Base-by-base conservation (phyloP, 768 basidiomycete species). In the Mrakia gelida region DNA sequence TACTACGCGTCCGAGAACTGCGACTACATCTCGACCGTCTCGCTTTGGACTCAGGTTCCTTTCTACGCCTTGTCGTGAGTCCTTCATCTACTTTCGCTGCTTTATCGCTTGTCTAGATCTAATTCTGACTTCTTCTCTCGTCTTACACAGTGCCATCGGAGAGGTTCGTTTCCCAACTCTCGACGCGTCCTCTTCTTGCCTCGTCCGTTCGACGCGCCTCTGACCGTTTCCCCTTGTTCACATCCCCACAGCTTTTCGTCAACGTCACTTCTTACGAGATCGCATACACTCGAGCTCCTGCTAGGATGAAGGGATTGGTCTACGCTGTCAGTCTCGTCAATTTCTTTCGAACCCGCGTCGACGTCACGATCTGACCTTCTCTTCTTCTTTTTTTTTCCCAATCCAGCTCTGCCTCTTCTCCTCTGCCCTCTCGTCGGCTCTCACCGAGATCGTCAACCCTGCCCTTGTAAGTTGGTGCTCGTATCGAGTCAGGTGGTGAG, bases 241-340 rank as follows among this genome's bases (percentile, higher is more conserved):
- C 45, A 8, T 38, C 8, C 38, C 38, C 18, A 3, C 16, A 84
- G 74, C 32, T 84, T 8, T 83, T 85, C 71, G 81, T 83, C 78
- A 82, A 82, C 78, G 81, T 84, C 68, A 84, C 83, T 9, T 80
- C 80, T 0, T 84, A 84, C 79, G 83, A 85, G 77, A 68, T 84
- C 13, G 83, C 84, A 41, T 84, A 84, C 78, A 84, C 83, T 81
- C 67, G 67, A 45, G 67, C 67, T 21, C 41, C 67, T 23, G 67
- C 67, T 18, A 38, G 67, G 34, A 70, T 70, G 67, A 70, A 70
- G 67, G 41, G 67, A 21, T 38, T 70, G 34, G 67, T 70, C n/a
- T 70, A 70, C 67, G 67, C 67, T 41, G 49, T 34, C 80, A 28
- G 73, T 80, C 8, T 8, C 38, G 38, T 38, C 38, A 7, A 3